A percentile compares a stretch with the other conserved stretches of the same genome.
phyloP scores from a whole-genome alignment of 2,329 filamentous ascomycete species.

The Aschersonia sp. region DNA sequence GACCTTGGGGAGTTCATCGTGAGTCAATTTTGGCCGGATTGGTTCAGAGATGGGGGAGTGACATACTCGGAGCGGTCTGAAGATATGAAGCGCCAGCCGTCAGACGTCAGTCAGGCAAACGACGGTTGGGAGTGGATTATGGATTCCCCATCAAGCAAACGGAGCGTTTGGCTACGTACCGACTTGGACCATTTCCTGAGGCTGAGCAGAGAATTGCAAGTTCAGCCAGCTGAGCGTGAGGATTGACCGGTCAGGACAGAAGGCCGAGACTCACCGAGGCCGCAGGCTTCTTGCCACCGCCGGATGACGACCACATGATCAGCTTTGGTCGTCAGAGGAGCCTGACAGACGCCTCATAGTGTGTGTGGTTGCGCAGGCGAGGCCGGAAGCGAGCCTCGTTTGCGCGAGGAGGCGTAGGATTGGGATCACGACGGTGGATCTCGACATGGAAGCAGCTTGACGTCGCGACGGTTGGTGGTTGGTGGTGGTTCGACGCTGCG shows the following conservation, averaged over 20 bases:
- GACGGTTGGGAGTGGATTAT: not conserved
- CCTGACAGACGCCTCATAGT: conserved; percentile 15
- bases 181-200: conserved; percentile 98
- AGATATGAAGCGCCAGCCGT: not conserved
- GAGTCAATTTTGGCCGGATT: conserved; percentile 12
- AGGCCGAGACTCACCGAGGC: conserved; percentile 46
- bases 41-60: not conserved
- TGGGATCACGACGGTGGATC: conserved; percentile 1
- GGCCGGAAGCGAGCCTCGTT: conserved; percentile 9
- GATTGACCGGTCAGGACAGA: not conserved
- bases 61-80: conserved; percentile 51
- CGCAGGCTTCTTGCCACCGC: conserved; percentile 52
- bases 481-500: not conserved
- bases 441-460: not conserved
- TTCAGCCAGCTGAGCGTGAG: not conserved
- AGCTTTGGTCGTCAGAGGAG: conserved; percentile 12
- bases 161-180: conserved; percentile 41
- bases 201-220: conserved; percentile 9
- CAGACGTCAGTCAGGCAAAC: conserved; percentile 7
- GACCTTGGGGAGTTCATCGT: conserved; percentile 37
- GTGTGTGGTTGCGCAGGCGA: conserved; percentile 11
- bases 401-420: conserved; percentile 1
- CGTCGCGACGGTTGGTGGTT: too few species aligned
- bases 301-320: conserved; percentile 51
- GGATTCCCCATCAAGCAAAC: not conserved